A percentile compares a stretch with the other conserved stretches of the same genome.
Conservation (phyloP, 2,329 filamentous ascomycete genomes). For the Cercospora citrullina region DNA sequence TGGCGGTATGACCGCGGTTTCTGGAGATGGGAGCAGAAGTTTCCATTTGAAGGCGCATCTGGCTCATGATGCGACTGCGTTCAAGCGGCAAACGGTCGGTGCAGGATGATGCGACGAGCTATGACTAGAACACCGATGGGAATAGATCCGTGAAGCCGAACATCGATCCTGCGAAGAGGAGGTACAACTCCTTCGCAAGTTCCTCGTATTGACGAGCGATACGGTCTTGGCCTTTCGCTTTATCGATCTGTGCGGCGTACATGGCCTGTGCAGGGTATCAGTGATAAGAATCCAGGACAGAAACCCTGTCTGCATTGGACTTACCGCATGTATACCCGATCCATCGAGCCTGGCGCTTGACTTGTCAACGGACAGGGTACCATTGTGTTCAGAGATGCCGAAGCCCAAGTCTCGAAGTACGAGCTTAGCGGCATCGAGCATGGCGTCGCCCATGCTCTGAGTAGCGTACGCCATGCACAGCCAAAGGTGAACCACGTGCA, state of each 20-base stretch:
- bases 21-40: slow-evolving; percentile 44
- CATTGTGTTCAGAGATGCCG: slow-evolving; percentile 6
- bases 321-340: slow-evolving; percentile 16
- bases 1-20: slow-evolving; percentile 46
- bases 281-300: background rate
- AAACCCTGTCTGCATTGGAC: background rate
- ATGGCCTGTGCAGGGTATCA: slow-evolving; percentile 4
- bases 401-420: slow-evolving; percentile 22
- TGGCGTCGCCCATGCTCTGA: background rate
- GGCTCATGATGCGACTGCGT: background rate
- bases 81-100: background rate
- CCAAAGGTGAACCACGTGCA: slow-evolving; percentile 23
- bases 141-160: slow-evolving; percentile 16
- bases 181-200: slow-evolving; percentile 23
- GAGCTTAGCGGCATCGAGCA: slow-evolving; percentile 2
- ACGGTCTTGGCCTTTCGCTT: slow-evolving; percentile 1
- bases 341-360: slow-evolving; percentile 5
- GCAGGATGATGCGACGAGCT: background rate
- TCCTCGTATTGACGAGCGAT: slow-evolving; percentile 17
- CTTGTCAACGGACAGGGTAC: slow-evolving; percentile 4
- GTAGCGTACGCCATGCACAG: slow-evolving; percentile 14
- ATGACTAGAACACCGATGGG: background rate
- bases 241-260: slow-evolving; percentile 13
- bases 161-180: slow-evolving; percentile 16
- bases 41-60: slow-evolving; percentile 34